Conservation (phyloP, 2,329 filamentous ascomycete species). For the Pseudopithomyces maydicus region DNA sequence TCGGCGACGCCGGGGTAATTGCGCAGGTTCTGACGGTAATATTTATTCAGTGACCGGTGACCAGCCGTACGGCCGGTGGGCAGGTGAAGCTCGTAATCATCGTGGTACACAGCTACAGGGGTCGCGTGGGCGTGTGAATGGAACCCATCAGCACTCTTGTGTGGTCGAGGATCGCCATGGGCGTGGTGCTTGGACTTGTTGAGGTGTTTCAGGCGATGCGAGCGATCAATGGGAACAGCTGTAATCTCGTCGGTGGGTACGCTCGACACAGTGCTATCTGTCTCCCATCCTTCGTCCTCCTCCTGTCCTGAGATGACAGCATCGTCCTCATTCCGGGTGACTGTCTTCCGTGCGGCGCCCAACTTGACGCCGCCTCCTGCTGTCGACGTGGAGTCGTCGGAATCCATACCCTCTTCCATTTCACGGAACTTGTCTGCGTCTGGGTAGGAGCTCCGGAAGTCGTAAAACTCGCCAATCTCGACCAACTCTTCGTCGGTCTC, state of each 20-base stretch:
- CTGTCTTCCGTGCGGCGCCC: constrained; percentile 62
- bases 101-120: constrained; percentile 79
- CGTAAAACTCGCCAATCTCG: constrained; percentile 94
- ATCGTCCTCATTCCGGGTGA: constrained; percentile 42
- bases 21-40: constrained; percentile 91
- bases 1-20: constrained; percentile 81
- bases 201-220: constrained; percentile 73
- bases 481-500: constrained; percentile 87
- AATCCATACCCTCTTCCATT: constrained; percentile 42
- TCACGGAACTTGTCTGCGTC: constrained; percentile 71
- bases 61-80: constrained; percentile 88
- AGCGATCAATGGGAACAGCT: constrained; percentile 75
- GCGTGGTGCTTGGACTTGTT: constrained; percentile 77
- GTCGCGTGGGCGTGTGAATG: constrained; percentile 80
- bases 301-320: constrained; percentile 58
- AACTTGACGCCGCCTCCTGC: constrained; percentile 69
- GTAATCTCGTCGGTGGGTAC: constrained; percentile 84
- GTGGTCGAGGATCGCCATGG: constrained; percentile 70
- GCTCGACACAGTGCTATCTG: constrained; percentile 84
- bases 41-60: constrained; percentile 83
- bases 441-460: constrained; percentile 94
- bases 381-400: constrained; percentile 54
- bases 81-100: constrained; percentile 92
- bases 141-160: constrained; percentile 76
- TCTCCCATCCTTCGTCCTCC: constrained; percentile 90